phyloP scores from a whole-genome alignment of 2,329 filamentous ascomycete genomes.

The Xylariales sp. region DNA sequence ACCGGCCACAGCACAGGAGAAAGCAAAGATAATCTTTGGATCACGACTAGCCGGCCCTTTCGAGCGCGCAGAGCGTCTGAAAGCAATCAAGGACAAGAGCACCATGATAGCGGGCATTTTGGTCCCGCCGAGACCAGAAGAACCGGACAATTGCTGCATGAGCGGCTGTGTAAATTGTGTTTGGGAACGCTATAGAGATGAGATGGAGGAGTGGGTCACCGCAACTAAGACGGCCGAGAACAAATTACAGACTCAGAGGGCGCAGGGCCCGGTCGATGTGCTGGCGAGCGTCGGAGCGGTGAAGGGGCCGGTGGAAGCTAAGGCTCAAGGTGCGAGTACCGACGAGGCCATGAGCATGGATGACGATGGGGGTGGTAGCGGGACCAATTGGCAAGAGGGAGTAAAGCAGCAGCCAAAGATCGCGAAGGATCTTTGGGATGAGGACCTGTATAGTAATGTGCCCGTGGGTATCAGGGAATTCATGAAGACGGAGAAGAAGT shows the following conservation, averaged over 20 bases:
- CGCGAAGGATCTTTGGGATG: slow-evolving; percentile 52
- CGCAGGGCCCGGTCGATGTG: slow-evolving; percentile 10
- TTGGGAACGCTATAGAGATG: slow-evolving; percentile 87
- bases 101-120: slow-evolving; percentile 70
- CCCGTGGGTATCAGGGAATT: slow-evolving; percentile 94
- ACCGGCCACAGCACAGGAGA: slow-evolving; percentile 46
- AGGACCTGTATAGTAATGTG: slow-evolving; percentile 71
- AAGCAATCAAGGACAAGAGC: slow-evolving; percentile 53
- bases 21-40: slow-evolving; percentile 72
- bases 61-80: slow-evolving; percentile 58
- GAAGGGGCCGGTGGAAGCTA: slow-evolving; percentile 13
- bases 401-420: slow-evolving; percentile 35
- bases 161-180: slow-evolving; percentile 97
- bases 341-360: slow-evolving; percentile 59
- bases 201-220: slow-evolving; percentile 82
- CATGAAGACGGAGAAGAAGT: slow-evolving; percentile 91
- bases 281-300: slow-evolving; percentile 10
- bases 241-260: slow-evolving; percentile 38
- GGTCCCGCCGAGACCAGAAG: slow-evolving; percentile 77
- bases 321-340: slow-evolving; percentile 20
- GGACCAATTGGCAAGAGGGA: slow-evolving; percentile 59
- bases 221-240: slow-evolving; percentile 59
- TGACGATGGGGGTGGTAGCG: slow-evolving; percentile 73
- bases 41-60: slow-evolving; percentile 70
- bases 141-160: slow-evolving; percentile 99